Evolutionary conservation across 176 grass and related monocot species (phyloP).

Genomic region (Chloris gayana): DNA sequence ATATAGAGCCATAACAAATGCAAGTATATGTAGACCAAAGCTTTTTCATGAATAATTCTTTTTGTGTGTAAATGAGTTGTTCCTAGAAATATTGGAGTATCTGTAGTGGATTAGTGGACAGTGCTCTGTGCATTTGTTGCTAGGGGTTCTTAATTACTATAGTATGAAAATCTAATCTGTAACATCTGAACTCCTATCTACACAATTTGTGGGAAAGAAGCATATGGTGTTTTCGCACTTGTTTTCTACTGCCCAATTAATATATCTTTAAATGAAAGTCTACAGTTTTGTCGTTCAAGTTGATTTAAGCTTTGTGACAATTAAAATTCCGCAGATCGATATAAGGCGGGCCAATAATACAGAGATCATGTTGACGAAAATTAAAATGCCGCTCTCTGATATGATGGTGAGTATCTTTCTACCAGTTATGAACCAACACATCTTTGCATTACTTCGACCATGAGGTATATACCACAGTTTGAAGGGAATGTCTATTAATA

Average conservation of each 20-base stretch:
- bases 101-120: neutral
- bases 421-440: neutral
- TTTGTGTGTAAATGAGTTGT: slow-evolving; percentile 1
- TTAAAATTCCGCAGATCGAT: slow-evolving; percentile 63
- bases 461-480: slow-evolving; percentile 8
- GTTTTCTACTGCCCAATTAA: neutral
- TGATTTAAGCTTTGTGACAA: neutral
- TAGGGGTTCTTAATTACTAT: neutral
- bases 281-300: slow-evolving; percentile 25
- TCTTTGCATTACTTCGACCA: slow-evolving; percentile 7
- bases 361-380: slow-evolving; percentile 99
- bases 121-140: neutral
- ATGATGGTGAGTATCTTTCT: slow-evolving; percentile 77
- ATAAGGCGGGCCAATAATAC: slow-evolving; percentile 92
- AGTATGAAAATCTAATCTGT: slow-evolving; percentile 5
- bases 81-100: slow-evolving; percentile 13
- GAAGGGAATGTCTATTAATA: neutral
- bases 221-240: neutral
- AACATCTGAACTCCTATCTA: neutral
- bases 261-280: slow-evolving; percentile 23
- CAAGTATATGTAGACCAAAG: neutral
- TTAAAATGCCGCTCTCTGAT: slow-evolving; percentile 94
- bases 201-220: neutral
- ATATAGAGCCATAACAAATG: slow-evolving; percentile 11
- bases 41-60: neutral